Evolutionary conservation across 164 flowering plant genomes (phyloP), one percentile per base, ranked within the genome.

Genomic region (Nymphaea colorata): DNA sequence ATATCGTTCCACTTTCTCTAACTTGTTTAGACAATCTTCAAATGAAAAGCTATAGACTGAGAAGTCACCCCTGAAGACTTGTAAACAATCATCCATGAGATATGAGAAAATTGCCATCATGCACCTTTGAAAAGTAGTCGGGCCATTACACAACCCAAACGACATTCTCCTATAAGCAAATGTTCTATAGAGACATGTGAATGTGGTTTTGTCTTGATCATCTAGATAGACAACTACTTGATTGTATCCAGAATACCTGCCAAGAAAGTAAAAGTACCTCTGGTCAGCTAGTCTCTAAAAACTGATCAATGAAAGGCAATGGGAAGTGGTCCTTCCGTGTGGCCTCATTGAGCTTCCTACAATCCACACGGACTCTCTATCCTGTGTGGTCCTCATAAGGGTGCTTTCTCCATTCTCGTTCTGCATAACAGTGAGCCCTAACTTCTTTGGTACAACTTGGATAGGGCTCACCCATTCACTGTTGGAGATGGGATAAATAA

Each of bases 211-310:
- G 2, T 43, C 17, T 16, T 42, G 67, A 43, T 43, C n/a, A 4
- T 65, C 53, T 7, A 2, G 67, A 43, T 47, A 6, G 5, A 64
- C 42, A 2, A n/a, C 66, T 36, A 64, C 42, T 17, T 64, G 72
- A 11, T 64, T 47, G 61, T 64, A 70, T 3, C 72, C 44, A 53
- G 72, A 70, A 41, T 64, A 70, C 0, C 72, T 62, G 55, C 63
- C 18, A 3, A 70, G 4, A 55, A 70, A 64, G 42, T 2, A 64
- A n/a, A 4, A 64, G 42, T 18, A 64, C 44, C 7, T 44, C 42
- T 64, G 43, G 5, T 3, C 66, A 0, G 14, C 44, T n/a, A 64
- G 10, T 64, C 68, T 70, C 72, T 1, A 70, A 12, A 17, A 70
- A 64, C 57, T 59, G 64, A 41, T 70, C 68, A 5, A 70, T 18